Percentiles rank a stretch among this genome's conserved stretches.
Evolutionary conservation across 2,329 filamentous ascomycete species (phyloP).

Genomic region (Neopestalotiopsis sp.): DNA sequence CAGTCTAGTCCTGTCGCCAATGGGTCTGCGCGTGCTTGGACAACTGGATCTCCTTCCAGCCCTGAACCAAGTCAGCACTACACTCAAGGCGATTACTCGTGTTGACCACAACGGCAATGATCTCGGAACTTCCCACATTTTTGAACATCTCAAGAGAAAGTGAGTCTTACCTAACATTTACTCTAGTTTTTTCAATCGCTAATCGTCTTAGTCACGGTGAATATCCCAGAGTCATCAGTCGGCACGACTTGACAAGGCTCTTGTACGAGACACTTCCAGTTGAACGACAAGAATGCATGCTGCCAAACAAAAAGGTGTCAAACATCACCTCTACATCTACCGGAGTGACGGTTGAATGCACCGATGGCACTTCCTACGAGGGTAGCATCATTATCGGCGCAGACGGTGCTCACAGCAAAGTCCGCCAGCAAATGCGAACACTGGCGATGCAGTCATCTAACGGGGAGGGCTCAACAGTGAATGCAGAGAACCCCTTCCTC

Average conservation of each 20-base stretch:
- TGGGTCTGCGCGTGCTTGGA: constrained; percentile 33
- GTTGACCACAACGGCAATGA: constrained; percentile 33
- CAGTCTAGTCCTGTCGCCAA: constrained; percentile 34
- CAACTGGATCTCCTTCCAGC: constrained; percentile 37
- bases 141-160: constrained; percentile 30
- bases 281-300: constrained; percentile 30
- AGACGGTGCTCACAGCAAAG: constrained; percentile 46
- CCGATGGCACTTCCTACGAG: constrained; percentile 16
- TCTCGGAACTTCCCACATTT: constrained; percentile 30
- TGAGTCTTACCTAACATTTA: constrained; percentile 16
- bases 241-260: constrained; percentile 38
- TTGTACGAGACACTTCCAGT: constrained; percentile 37
- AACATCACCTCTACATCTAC: constrained; percentile 11
- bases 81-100: constrained; percentile 26
- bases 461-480: constrained; percentile 16
- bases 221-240: constrained; percentile 35
- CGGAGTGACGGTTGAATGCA: constrained; percentile 18
- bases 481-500: constrained; percentile 36
- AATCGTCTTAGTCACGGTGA: constrained; percentile 31
- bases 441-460: neutral
- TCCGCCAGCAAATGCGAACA: constrained; percentile 15
- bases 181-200: neutral
- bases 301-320: constrained; percentile 14
- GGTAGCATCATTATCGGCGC: constrained; percentile 46
- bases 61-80: constrained; percentile 28